Conservation (phyloP, 2,329 filamentous ascomycete genomes). For the Arthrobotrys sinensis region DNA sequence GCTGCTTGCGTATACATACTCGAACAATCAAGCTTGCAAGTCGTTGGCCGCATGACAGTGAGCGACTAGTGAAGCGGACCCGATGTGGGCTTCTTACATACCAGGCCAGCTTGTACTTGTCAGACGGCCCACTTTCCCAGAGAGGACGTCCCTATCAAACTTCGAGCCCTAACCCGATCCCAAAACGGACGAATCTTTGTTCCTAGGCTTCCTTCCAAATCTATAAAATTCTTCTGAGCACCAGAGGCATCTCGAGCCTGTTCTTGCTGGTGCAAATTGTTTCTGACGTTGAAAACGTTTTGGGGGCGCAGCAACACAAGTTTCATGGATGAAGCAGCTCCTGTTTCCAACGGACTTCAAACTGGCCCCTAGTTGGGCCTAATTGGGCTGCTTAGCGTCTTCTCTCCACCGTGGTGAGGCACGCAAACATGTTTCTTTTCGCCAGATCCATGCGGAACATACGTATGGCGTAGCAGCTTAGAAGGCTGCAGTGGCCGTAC, state of each 20-base stretch:
- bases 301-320: constrained; percentile 46
- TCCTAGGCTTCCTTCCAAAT: constrained; percentile 14
- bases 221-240: background rate
- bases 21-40: background rate
- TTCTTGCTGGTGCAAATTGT: constrained; percentile 37
- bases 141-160: constrained; percentile 8
- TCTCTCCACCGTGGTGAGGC: constrained; percentile 20
- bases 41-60: background rate
- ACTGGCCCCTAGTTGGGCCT: constrained; percentile 31
- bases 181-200: constrained; percentile 1
- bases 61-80: constrained; percentile 12
- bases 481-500: constrained; percentile 26
- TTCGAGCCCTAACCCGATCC: constrained; percentile 16
- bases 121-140: constrained; percentile 25
- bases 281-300: constrained; percentile 34
- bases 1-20: constrained; percentile 4
- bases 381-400: constrained; percentile 15
- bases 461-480: constrained; percentile 30
- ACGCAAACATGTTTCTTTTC: constrained; percentile 21
- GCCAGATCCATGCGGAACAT: constrained; percentile 19
- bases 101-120: background rate
- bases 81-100: constrained; percentile 5
- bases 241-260: constrained; percentile 39
- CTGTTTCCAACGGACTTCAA: constrained; percentile 58
- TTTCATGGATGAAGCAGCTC: constrained; percentile 59